Evolutionary conservation across 179 eudicot species (phyloP), one percentile per base, ranked within the genome.

Genomic region (Silene coronaria): DNA sequence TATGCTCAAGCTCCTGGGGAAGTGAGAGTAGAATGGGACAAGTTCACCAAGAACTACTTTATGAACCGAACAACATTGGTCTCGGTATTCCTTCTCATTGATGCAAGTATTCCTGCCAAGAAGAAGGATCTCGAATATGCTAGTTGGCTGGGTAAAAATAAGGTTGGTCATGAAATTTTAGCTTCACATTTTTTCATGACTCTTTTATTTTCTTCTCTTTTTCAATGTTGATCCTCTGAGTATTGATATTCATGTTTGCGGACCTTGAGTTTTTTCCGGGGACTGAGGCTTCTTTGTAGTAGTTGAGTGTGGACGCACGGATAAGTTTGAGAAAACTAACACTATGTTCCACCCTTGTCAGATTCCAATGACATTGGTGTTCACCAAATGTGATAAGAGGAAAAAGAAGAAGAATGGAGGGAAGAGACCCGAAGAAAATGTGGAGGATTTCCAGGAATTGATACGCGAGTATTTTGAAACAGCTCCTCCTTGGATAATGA

Each of bases 401-500:
- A 95, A 92, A 78, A 95, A 95, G 95, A 92, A 82, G 79, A 95
- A 84, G 88, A 89, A 88, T 73, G 99, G 99, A 75, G 99, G 97
- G 51, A 92, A 92, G 80, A 87, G 90, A 75, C 95, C 98, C 0
- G 99, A 92, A 78, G 99, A 95, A 82, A 95, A 95, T 51, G 93
- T 88, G 64, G 84, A 82, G 71, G 91, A 88, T 70, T 95, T 95
- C 82, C 96, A 82, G 80, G 87, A 86, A 60, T 74, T 88, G 78
- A 92, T 95, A 64, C 80, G 88, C 0, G 88, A 86, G 64, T 90
- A 78, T 85, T 95, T 95, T 76, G 82, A 92, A 76, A 83, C 89
- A 11, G 82, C 85, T 22, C 99, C 99, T 2, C 99, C 97, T 75
- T 95, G 99, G 99, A 92, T 95, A 69, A 95, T 95, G 99, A 95